These are phyloP conservation scores for Xylaria acuta DNA, from an alignment of 495 filamentous ascomycete genomes.

Conservation along the genomic window DNA sequence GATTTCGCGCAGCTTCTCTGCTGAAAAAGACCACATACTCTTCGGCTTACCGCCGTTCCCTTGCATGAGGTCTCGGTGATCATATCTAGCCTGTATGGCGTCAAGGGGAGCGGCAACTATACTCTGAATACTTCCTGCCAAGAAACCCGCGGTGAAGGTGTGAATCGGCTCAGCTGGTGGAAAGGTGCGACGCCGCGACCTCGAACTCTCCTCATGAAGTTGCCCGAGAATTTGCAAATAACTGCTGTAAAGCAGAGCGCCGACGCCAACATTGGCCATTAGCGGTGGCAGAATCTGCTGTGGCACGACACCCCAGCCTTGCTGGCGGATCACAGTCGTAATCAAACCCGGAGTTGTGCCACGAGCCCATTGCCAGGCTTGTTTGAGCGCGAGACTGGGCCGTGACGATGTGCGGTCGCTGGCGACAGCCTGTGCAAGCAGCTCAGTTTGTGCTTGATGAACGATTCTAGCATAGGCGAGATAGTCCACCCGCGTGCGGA, in stretches of 20 bases:
- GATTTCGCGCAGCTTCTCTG: constrained; percentile 76
- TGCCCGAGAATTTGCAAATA: constrained; percentile 80
- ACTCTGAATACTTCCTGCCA: constrained; percentile 79
- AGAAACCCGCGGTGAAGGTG: constrained; percentile 78
- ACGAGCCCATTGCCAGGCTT: constrained; percentile 66
- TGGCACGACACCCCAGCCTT: constrained; percentile 88
- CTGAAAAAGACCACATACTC: constrained; percentile 83
- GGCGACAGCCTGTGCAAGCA: constrained; percentile 33
- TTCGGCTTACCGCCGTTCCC: constrained; percentile 63
- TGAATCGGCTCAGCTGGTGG: constrained; percentile 69
- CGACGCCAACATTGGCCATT: constrained; percentile 83
- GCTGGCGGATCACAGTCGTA: constrained; percentile 74
- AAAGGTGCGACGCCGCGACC: constrained; percentile 71
- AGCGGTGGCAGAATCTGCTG: constrained; percentile 88
- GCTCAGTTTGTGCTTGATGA: constrained; percentile 41
- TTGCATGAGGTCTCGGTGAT: constrained; percentile 70
- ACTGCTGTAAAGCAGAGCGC: constrained; percentile 84
- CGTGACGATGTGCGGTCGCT: constrained; percentile 33
- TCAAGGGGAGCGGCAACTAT: constrained; percentile 87
- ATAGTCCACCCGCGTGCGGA: constrained; percentile 86
- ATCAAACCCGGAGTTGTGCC: constrained; percentile 81
- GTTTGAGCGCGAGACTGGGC: constrained; percentile 37
- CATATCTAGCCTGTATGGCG: constrained; percentile 81
- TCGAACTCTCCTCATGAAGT: constrained; percentile 75
- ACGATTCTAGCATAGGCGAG: constrained; percentile 56